Percentiles rank a stretch among this genome's conserved stretches.
These are phyloP conservation scores for Gossypium herbaceum DNA, from an alignment of 345 rosid species.

Conservation along the genomic window DNA sequence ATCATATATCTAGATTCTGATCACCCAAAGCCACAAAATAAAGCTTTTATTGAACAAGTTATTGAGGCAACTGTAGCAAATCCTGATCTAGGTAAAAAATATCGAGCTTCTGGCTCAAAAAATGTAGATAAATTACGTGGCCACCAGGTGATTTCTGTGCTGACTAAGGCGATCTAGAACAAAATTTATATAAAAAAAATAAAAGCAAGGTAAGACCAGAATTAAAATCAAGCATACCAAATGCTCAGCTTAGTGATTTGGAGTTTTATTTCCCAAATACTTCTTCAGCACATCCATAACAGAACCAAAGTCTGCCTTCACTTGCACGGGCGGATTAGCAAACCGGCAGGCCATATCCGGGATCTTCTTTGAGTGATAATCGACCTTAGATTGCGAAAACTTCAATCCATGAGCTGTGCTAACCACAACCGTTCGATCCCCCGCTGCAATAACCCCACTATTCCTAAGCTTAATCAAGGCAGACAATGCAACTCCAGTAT, in stretches of 20 bases:
- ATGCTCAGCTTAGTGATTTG: not conserved
- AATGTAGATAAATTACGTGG: not conserved
- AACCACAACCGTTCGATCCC: constrained; percentile 76
- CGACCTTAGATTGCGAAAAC: constrained; percentile 76
- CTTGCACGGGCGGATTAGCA: constrained; percentile 76
- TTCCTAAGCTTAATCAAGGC: constrained; percentile 78
- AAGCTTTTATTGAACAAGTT: not conserved
- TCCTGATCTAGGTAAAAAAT: not conserved
- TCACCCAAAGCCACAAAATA: not conserved
- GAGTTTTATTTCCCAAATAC: not conserved
- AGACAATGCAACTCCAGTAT: constrained; percentile 85
- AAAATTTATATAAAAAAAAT: not conserved
- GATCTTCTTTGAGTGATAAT: constrained; percentile 71
- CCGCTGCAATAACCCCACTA: constrained; percentile 63
- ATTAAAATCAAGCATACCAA: not conserved
- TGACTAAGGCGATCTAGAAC: not conserved
- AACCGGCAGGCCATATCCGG: constrained; percentile 72
- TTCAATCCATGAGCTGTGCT: constrained; percentile 95
- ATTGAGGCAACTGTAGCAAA: not conserved
- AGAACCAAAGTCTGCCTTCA: constrained; percentile 74
- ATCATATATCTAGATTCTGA: not conserved
- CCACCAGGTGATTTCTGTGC: not conserved
- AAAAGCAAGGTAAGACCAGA: not conserved
- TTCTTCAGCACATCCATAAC: not conserved
- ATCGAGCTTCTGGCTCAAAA: not conserved